phyloP scores from a whole-genome alignment of 2,329 filamentous ascomycete species.

The Ceratocystiopsis brevicomis region DNA sequence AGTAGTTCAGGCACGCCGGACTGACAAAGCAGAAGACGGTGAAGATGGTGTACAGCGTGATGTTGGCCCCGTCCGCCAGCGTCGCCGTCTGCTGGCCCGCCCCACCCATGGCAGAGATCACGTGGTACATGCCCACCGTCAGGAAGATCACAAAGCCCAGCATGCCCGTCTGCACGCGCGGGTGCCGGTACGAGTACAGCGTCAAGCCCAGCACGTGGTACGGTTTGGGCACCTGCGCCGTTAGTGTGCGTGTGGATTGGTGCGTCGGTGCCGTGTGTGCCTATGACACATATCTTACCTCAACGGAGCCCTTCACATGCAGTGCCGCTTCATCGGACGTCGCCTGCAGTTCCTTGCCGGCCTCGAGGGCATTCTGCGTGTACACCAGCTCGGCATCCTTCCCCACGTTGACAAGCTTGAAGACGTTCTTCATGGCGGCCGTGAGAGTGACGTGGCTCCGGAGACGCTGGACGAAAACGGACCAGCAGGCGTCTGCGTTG shows the following conservation, averaged over 20 bases:
- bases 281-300: background rate
- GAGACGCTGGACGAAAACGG: no score
- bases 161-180: background rate
- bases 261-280: no score
- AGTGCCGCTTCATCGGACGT: background rate
- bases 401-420: background rate
- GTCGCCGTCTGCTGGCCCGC: background rate
- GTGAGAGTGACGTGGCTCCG: background rate
- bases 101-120: background rate
- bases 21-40: slow-evolving; percentile 45
- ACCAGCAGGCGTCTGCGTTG: background rate
- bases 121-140: slow-evolving; percentile 1
- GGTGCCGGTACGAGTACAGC: background rate
- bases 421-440: background rate
- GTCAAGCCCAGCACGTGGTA: background rate
- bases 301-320: background rate
- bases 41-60: slow-evolving; percentile 28
- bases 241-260: no score
- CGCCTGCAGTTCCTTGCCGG: background rate
- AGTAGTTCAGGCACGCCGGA: slow-evolving; percentile 51
- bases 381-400: background rate
- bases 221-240: background rate
- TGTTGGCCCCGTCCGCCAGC: slow-evolving; percentile 11
- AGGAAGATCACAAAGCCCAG: background rate
- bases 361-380: background rate